Percentiles rank a stretch among this genome's conserved stretches.
Conservation (phyloP, 768 basidiomycete genomes). For the Mycena amicta region DNA sequence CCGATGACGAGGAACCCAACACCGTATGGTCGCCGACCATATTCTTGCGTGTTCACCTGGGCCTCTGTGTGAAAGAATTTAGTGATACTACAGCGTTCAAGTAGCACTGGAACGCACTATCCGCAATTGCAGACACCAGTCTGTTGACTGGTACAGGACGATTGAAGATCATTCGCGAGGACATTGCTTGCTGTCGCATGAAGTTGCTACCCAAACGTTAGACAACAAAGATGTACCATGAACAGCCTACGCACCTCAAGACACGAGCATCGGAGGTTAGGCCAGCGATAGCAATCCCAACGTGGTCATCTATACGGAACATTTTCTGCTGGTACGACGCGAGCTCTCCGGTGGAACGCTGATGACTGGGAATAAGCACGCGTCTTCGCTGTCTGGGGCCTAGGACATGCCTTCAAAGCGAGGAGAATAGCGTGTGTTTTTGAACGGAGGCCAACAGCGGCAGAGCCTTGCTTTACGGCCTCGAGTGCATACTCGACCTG, state of each 20-base stretch:
- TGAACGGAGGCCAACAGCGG: slow-evolving; percentile 94
- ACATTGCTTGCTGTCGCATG: slow-evolving; percentile 99
- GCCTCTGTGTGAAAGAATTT: slow-evolving; percentile 65
- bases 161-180: slow-evolving; percentile 92
- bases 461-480: slow-evolving; percentile 99
- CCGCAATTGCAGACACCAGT: slow-evolving; percentile 90
- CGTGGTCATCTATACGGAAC: slow-evolving; percentile 99
- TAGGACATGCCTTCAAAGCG: slow-evolving; percentile 77
- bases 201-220: slow-evolving; percentile 70
- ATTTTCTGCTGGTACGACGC: slow-evolving; percentile 99
- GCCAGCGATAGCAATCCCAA: slow-evolving; percentile 99
- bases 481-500: slow-evolving; percentile 99
- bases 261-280: slow-evolving; percentile 98
- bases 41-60: slow-evolving; percentile 98
- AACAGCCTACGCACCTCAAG: slow-evolving; percentile 63
- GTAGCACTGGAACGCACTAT: slow-evolving; percentile 63
- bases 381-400: slow-evolving; percentile 5
- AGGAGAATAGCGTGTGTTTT: slow-evolving; percentile 93
- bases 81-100: neutral
- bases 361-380: slow-evolving; percentile 2
- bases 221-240: neutral
- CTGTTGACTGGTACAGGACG: slow-evolving; percentile 93
- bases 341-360: slow-evolving; percentile 97
- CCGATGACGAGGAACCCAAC: slow-evolving; percentile 99
- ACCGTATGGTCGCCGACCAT: slow-evolving; percentile 95